These are phyloP conservation scores for Cercospora sojina DNA, from an alignment of 2,329 filamentous ascomycete genomes.

Conservation along the genomic window DNA sequence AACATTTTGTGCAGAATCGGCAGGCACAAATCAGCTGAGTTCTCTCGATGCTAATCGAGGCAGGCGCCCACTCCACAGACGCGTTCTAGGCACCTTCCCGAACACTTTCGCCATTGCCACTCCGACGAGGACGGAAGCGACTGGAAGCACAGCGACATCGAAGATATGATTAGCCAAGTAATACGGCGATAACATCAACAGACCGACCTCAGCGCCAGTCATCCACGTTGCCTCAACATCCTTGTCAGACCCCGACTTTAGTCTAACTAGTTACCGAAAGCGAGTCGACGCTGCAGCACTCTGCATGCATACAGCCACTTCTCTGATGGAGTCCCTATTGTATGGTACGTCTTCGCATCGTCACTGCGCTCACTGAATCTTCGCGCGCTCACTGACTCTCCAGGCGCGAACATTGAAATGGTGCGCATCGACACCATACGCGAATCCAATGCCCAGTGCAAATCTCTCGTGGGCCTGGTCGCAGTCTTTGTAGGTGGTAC, in stretches of 20 bases:
- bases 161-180: not conserved
- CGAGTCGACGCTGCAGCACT: not conserved
- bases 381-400: not conserved
- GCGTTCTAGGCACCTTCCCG: not conserved
- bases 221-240: not conserved
- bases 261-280: too few relatives aligned
- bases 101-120: not conserved
- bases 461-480: conserved; percentile 35
- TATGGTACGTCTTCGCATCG: conserved; percentile 7
- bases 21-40: not conserved
- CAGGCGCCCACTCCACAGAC: not conserved
- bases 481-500: conserved; percentile 46
- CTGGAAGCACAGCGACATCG: not conserved
- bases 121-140: not conserved
- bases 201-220: not conserved
- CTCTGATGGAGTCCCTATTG: conserved; percentile 12
- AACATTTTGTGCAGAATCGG: not conserved
- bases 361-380: not conserved
- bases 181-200: not conserved
- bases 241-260: not conserved
- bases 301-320: not conserved
- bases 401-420: conserved; percentile 26
- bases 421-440: conserved; percentile 35
- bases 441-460: conserved; percentile 35
- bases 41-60: not conserved